phyloP scores from a whole-genome alignment of 805 yeast genomes.

The Candida caryicola region DNA sequence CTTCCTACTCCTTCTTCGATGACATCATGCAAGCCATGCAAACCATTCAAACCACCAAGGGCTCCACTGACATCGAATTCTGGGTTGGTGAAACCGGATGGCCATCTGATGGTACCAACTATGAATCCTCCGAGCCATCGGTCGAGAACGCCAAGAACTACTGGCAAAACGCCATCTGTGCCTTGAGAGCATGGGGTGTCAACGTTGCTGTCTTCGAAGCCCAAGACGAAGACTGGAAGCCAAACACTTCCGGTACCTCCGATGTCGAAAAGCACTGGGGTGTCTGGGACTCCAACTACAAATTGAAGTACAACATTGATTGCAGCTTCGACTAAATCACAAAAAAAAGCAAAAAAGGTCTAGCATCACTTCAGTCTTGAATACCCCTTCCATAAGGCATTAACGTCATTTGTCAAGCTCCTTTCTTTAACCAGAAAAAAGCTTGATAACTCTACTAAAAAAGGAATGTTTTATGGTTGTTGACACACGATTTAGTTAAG shows the following conservation, averaged over 20 bases:
- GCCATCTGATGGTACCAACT: constrained; percentile 85
- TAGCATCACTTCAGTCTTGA: not conserved
- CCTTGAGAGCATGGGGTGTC: constrained; percentile 93
- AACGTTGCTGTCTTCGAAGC: constrained; percentile 93
- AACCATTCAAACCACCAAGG: constrained; percentile 80
- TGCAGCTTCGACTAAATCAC: constrained; percentile 33
- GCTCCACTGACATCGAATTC: constrained; percentile 79
- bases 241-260: constrained; percentile 78
- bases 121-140: constrained; percentile 64
- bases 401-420: not conserved
- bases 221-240: constrained; percentile 95
- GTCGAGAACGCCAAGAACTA: constrained; percentile 69
- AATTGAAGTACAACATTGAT: constrained; percentile 36
- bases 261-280: constrained; percentile 97
- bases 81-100: constrained; percentile 99
- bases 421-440: not conserved
- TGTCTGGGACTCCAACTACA: constrained; percentile 58
- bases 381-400: not conserved
- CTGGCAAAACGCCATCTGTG: constrained; percentile 91
- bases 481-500: not conserved
- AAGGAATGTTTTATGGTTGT: not conserved
- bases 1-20: constrained; percentile 90
- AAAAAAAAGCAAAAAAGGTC: no score
- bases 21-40: constrained; percentile 98
- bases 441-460: no score